Percentiles rank a stretch among this genome's conserved stretches.
phyloP scores from a whole-genome alignment of 2,329 filamentous ascomycete species.

The Ambrosiella beaveri region DNA sequence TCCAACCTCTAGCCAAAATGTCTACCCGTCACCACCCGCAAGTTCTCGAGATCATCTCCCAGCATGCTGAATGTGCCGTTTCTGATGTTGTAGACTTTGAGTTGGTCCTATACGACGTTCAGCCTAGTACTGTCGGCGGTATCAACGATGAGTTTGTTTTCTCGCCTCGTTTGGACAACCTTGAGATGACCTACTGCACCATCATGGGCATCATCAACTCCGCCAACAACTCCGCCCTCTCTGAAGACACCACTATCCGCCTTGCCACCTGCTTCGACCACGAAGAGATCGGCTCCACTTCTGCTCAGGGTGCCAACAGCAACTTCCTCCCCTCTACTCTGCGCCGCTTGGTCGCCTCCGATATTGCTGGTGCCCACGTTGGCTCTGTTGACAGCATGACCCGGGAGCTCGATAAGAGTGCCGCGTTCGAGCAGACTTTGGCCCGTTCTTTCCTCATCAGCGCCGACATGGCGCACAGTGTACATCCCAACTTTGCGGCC shows the following conservation, averaged over 20 bases:
- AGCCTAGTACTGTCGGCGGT: slow-evolving; percentile 76
- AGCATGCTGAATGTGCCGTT: slow-evolving; percentile 53
- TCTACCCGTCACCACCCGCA: slow-evolving; percentile 76
- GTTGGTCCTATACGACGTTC: slow-evolving; percentile 90
- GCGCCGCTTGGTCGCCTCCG: slow-evolving; percentile 61
- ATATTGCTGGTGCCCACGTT: slow-evolving; percentile 33
- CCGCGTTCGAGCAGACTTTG: slow-evolving; percentile 84
- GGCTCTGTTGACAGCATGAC: slow-evolving; percentile 40
- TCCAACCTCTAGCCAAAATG: slow-evolving; percentile 60
- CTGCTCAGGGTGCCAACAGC: slow-evolving; percentile 83
- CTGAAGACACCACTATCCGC: slow-evolving; percentile 65
- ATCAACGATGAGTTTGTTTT: slow-evolving; percentile 90
- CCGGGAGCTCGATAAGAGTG: slow-evolving; percentile 47
- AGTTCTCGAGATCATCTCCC: slow-evolving; percentile 68
- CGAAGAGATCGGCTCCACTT: slow-evolving; percentile 87
- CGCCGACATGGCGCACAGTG: slow-evolving; percentile 92
- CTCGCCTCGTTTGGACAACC: slow-evolving; percentile 86
- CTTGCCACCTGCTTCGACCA: slow-evolving; percentile 94
- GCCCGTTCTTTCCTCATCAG: slow-evolving; percentile 85
- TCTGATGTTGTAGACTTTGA: slow-evolving; percentile 81
- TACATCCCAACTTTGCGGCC: slow-evolving; percentile 82
- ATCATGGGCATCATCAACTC: slow-evolving; percentile 74
- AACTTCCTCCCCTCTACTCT: slow-evolving; percentile 80
- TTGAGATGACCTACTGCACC: slow-evolving; percentile 91
- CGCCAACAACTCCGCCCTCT: slow-evolving; percentile 46